Conservation (phyloP, 2,329 filamentous ascomycete species). For the Colletotrichum caudatum region DNA sequence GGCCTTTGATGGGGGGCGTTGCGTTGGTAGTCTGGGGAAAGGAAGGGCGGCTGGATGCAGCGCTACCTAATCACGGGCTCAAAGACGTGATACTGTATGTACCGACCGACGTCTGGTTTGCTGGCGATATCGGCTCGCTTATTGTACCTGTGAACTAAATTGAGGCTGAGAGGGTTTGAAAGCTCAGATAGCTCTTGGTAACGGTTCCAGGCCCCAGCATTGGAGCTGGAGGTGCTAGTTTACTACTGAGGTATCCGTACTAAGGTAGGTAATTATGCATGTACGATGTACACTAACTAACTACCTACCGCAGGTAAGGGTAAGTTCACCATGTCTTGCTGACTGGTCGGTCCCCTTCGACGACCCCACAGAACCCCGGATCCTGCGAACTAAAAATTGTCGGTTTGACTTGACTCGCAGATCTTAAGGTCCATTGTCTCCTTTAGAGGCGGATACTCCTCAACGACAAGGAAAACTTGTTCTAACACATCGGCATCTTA, state of each 20-base stretch:
- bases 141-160: slow-evolving; percentile 8
- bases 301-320: too few relatives aligned
- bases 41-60: background rate
- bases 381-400: slow-evolving; percentile 2
- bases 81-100: slow-evolving; percentile 8
- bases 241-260: background rate
- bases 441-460: background rate
- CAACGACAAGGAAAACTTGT: background rate
- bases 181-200: background rate
- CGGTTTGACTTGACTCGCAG: slow-evolving; percentile 9
- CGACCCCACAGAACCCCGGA: slow-evolving; percentile 19
- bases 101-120: background rate
- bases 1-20: background rate
- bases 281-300: too few relatives aligned
- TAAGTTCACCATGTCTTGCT: background rate
- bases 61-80: slow-evolving; percentile 1
- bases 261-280: background rate
- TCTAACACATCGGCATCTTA: background rate
- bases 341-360: background rate
- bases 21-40: slow-evolving; percentile 9
- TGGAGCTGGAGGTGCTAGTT: background rate
- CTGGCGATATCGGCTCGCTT: background rate
- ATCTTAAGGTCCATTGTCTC: slow-evolving; percentile 3
- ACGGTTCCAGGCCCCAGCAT: background rate
- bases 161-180: slow-evolving; percentile 13